Evolutionary conservation across 1,139 yeast genomes (phyloP).

Genomic region (Yamadazyma membranifaciens): DNA sequence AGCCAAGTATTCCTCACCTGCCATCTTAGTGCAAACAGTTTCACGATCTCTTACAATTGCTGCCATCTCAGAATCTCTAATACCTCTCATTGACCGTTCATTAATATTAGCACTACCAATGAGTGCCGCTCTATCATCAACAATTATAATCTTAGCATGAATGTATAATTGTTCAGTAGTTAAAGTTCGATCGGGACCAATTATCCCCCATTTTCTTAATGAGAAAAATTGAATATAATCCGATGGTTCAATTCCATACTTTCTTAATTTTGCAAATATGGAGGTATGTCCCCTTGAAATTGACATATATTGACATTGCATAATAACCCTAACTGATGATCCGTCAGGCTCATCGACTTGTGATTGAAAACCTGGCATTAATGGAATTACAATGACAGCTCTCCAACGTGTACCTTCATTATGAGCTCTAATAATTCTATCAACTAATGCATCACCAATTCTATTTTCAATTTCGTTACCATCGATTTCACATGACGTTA

Average conservation of each 20-base stretch:
- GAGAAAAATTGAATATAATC: slow-evolving; percentile 92
- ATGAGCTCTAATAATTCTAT: slow-evolving; percentile 86
- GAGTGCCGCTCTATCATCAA: slow-evolving; percentile 90
- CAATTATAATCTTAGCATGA: slow-evolving; percentile 89
- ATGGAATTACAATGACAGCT: slow-evolving; percentile 86
- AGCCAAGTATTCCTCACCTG: slow-evolving; percentile 75
- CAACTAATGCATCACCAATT: slow-evolving; percentile 95
- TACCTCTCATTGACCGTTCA: slow-evolving; percentile 93
- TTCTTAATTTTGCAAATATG: slow-evolving; percentile 76
- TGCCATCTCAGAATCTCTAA: slow-evolving; percentile 92
- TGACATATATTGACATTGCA: slow-evolving; percentile 95
- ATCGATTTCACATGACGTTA: slow-evolving; percentile 84
- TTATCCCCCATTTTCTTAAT: slow-evolving; percentile 90
- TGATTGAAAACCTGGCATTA: slow-evolving; percentile 97
- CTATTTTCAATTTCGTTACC: slow-evolving; percentile 83
- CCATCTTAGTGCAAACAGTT: slow-evolving; percentile 72
- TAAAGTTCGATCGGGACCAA: slow-evolving; percentile 71
- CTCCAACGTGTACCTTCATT: slow-evolving; percentile 79
- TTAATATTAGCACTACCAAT: slow-evolving; percentile 97
- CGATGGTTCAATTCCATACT: slow-evolving; percentile 81
- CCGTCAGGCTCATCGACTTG: slow-evolving; percentile 94
- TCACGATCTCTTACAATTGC: slow-evolving; percentile 83
- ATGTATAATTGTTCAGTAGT: slow-evolving; percentile 91
- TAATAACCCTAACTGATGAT: slow-evolving; percentile 87
- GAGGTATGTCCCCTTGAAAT: slow-evolving; percentile 92